Conservation (phyloP, 441 rosid genomes). For the Aleurites moluccanus region DNA sequence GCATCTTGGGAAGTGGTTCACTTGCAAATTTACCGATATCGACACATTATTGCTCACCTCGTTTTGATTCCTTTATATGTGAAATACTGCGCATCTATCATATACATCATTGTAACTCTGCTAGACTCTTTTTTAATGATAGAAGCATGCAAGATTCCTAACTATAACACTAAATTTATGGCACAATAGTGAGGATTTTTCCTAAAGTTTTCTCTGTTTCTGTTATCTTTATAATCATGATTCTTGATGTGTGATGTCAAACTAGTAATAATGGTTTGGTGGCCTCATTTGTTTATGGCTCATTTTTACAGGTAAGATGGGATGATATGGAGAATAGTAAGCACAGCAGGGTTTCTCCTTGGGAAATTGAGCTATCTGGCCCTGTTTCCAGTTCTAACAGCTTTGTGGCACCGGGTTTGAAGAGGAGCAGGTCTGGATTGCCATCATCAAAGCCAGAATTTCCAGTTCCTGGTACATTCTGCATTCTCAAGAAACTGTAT, state of each 20-base stretch:
- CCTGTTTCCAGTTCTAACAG: conserved; percentile 50
- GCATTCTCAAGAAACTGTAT: not conserved
- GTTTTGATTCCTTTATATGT: not conserved
- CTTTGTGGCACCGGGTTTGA: conserved; percentile 59
- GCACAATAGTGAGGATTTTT: not conserved
- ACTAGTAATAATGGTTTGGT: not conserved
- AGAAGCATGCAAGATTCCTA: not conserved
- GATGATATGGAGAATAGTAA: conserved; percentile 60
- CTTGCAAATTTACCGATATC: not conserved
- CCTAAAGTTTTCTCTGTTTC: not conserved
- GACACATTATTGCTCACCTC: not conserved
- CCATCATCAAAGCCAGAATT: conserved; percentile 66
- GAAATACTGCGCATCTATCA: not conserved
- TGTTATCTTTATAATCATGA: conserved; percentile 7
- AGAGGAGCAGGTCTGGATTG: conserved; percentile 79
- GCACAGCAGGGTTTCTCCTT: conserved; percentile 81
- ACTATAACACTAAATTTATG: not conserved
- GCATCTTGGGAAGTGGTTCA: not conserved
- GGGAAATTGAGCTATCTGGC: conserved; percentile 87
- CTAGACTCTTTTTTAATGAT: not conserved
- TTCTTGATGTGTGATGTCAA: not conserved
- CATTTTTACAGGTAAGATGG: conserved; percentile 73
- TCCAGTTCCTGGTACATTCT: conserved; percentile 62
- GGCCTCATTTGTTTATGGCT: conserved; percentile 1
- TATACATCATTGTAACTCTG: not conserved